These are phyloP conservation scores for Trifolium subterraneum DNA, from an alignment of 306 rosid genomes.

Conservation along the genomic window DNA sequence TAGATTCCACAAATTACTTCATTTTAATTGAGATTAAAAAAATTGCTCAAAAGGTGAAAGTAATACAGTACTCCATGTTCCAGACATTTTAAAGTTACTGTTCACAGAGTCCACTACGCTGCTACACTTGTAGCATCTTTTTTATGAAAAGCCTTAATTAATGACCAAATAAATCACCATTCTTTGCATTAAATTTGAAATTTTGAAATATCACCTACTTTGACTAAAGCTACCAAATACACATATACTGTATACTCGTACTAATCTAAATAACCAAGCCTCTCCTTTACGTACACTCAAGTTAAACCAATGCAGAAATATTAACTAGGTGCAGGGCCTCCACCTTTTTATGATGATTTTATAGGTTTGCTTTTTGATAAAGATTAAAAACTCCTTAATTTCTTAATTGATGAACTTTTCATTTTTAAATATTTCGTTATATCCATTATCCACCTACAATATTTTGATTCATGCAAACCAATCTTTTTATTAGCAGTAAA, in stretches of 20 bases:
- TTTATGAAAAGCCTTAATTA: background rate
- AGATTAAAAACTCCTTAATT: background rate
- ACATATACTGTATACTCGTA: background rate
- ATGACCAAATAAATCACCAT: background rate
- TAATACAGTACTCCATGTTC: no score
- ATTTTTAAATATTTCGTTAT: background rate
- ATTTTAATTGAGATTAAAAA: no score
- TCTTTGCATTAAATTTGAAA: conserved; percentile 25
- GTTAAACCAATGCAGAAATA: background rate
- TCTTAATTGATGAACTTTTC: background rate
- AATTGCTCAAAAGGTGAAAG: no score
- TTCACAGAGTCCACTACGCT: no score
- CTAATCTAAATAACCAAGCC: background rate
- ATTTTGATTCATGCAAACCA: no score
- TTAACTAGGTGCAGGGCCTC: background rate
- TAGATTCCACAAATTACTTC: no score
- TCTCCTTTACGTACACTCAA: background rate
- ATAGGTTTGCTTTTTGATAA: background rate
- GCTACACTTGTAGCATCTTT: background rate
- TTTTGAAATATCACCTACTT: conserved; percentile 19
- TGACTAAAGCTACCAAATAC: conserved; percentile 10
- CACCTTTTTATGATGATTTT: background rate
- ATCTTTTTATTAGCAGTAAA: no score
- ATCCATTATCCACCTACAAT: no score
- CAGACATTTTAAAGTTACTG: background rate